Conservation (phyloP, 805 yeast genomes). For the Metschnikowia vanudenii region DNA sequence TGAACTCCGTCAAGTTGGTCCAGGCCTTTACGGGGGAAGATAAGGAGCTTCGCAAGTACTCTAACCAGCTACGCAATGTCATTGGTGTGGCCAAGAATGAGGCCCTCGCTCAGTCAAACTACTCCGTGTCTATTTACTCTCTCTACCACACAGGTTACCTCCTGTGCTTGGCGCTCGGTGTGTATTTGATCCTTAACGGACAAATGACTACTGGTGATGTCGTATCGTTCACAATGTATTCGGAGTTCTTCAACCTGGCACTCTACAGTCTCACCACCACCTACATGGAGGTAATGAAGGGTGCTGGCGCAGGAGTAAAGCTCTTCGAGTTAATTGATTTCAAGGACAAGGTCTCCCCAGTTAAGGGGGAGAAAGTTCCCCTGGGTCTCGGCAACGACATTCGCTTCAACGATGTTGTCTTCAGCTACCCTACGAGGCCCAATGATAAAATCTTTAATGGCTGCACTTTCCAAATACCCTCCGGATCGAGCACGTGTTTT, state of each 20-base stretch:
- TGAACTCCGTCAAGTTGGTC: constrained; percentile 41
- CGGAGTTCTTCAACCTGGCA: constrained; percentile 44
- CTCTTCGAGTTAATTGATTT: constrained; percentile 43
- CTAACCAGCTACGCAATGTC: constrained; percentile 39
- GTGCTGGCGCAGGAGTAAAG: constrained; percentile 46
- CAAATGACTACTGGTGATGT: constrained; percentile 49
- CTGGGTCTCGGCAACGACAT: constrained; percentile 28
- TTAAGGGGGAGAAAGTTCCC: constrained; percentile 32
- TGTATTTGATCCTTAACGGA: constrained; percentile 41
- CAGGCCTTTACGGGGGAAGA: constrained; percentile 46
- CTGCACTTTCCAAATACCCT: constrained; percentile 36
- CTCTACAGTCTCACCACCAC: constrained; percentile 45
- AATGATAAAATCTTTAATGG: constrained; percentile 36
- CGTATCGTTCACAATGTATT: constrained; percentile 46
- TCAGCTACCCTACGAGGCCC: constrained; percentile 43
- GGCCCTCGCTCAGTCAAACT: constrained; percentile 46
- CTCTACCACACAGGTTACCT: constrained; percentile 44
- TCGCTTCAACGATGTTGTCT: constrained; percentile 38
- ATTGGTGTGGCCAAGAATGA: constrained; percentile 43
- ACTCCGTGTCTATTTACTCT: constrained; percentile 42
- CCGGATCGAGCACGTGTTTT: constrained; percentile 40
- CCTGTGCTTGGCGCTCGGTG: constrained; percentile 43
- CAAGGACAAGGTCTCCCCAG: constrained; percentile 35
- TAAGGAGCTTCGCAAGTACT: constrained; percentile 40
- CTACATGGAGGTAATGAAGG: constrained; percentile 47